These are phyloP conservation scores for Claviceps pusilla DNA, from an alignment of 2,329 filamentous ascomycete species.

Conservation along the genomic window DNA sequence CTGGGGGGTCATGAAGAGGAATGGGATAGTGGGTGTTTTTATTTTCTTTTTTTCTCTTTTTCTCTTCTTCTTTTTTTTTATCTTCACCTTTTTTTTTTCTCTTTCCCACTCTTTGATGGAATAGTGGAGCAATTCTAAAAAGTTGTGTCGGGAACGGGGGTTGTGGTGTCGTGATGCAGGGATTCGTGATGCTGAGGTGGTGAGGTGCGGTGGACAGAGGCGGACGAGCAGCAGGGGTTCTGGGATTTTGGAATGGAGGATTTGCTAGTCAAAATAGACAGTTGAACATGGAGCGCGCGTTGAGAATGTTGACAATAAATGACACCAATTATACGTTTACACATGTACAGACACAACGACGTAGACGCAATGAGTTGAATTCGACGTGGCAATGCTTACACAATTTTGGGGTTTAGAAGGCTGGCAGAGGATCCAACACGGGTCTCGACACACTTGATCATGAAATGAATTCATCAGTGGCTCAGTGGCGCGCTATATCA, in stretches of 20 bases:
- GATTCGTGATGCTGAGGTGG: no score
- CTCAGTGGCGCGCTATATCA: no score
- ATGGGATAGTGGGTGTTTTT: slow-evolving; percentile 4
- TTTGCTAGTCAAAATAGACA: neutral
- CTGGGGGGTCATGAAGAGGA: slow-evolving; percentile 52
- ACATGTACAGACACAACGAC: no score
- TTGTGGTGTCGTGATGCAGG: neutral
- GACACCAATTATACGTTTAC: no score
- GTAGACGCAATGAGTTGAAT: no score
- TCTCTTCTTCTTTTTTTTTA: neutral
- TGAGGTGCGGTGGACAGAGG: neutral
- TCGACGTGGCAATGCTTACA: no score
- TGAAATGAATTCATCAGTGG: no score
- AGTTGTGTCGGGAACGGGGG: neutral
- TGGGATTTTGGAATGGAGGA: neutral
- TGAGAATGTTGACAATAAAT: neutral
- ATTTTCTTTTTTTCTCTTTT: neutral
- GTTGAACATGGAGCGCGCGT: neutral
- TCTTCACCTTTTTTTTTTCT: neutral
- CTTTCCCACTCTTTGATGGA: neutral
- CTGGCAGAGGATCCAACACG: no score
- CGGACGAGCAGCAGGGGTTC: neutral
- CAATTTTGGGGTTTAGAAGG: no score
- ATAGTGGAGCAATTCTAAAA: neutral
- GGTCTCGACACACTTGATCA: no score